phyloP scores from a whole-genome alignment of 768 basidiomycete genomes.

The Mrakia hoshinonis region DNA sequence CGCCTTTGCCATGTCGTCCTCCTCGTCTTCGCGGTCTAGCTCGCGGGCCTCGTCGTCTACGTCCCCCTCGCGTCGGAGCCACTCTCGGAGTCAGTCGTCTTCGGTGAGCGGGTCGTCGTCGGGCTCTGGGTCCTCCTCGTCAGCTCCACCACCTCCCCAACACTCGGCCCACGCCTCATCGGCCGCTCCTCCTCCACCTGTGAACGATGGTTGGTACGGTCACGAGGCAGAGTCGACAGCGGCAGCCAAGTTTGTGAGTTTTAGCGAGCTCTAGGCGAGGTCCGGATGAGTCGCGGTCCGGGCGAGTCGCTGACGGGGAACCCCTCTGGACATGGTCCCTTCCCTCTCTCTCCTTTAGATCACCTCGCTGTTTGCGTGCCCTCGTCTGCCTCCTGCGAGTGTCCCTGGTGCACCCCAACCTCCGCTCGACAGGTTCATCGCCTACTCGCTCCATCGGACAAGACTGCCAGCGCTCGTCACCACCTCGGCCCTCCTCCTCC shows the following conservation, averaged over 20 bases:
- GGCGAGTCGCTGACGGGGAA: too few species aligned
- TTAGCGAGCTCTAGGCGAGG: background rate
- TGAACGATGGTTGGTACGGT: slow-evolving; percentile 48
- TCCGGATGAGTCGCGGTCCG: background rate
- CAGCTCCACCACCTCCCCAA: background rate
- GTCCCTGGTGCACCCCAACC: slow-evolving; percentile 14
- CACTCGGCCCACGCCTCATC: background rate
- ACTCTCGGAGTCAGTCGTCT: background rate
- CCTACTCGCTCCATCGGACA: slow-evolving; percentile 45
- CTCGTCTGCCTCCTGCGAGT: slow-evolving; percentile 52
- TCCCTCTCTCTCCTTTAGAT: slow-evolving; percentile 43
- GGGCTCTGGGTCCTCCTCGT: background rate
- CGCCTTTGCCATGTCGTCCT: background rate
- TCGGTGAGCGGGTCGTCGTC: background rate
- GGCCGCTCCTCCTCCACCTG: background rate
- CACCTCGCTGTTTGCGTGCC: slow-evolving; percentile 74
- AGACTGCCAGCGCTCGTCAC: slow-evolving; percentile 61
- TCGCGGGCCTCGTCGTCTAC: background rate
- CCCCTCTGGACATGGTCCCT: too few species aligned
- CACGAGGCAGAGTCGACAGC: slow-evolving; percentile 65
- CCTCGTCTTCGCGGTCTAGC: background rate
- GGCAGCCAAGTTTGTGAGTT: slow-evolving; percentile 54
- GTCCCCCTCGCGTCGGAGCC: background rate
- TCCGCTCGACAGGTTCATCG: slow-evolving; percentile 31
- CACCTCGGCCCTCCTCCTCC: slow-evolving; percentile 57